phyloP scores from a whole-genome alignment of 1,284 basidiomycete genomes.

The Athelia psychrophila region DNA sequence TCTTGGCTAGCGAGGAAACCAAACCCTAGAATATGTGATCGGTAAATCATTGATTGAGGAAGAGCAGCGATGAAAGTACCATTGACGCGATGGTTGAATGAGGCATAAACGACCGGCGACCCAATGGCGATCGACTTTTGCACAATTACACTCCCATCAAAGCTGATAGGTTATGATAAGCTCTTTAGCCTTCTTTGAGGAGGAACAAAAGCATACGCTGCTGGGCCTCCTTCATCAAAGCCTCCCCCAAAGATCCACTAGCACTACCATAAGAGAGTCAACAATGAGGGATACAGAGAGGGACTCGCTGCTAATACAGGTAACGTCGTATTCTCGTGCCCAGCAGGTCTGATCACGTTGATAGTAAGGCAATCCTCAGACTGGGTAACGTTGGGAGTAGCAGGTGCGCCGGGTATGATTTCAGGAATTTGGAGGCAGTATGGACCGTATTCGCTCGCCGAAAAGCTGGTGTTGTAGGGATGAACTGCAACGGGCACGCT shows the following conservation, averaged over 20 bases:
- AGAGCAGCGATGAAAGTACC: constrained; percentile 4
- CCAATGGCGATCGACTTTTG: constrained; percentile 41
- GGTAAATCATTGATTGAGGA: neutral
- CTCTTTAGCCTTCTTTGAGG: constrained; percentile 2
- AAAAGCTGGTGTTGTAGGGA: constrained; percentile 37
- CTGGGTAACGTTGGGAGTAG: constrained; percentile 30
- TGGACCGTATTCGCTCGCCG: constrained; percentile 41
- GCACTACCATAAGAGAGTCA: neutral
- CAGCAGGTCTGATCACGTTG: constrained; percentile 51
- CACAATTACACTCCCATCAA: constrained; percentile 44
- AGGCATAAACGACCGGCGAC: constrained; percentile 49
- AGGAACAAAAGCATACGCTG: constrained; percentile 23
- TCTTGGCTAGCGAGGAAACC: constrained; percentile 46
- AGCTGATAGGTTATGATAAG: constrained; percentile 27
- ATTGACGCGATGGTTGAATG: constrained; percentile 36
- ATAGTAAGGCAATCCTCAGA: constrained; percentile 53
- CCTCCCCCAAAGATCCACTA: constrained; percentile 59
- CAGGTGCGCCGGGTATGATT: constrained; percentile 32
- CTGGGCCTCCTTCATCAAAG: constrained; percentile 37
- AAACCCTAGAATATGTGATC: neutral
- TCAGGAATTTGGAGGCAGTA: constrained; percentile 46
- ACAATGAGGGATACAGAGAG: neutral
- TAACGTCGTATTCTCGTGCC: constrained; percentile 34
- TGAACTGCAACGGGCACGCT: constrained; percentile 38
- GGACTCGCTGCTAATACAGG: constrained; percentile 53